These are phyloP conservation scores for Bipolaris zeicola DNA, from an alignment of 2,329 filamentous ascomycete species.

Conservation along the genomic window DNA sequence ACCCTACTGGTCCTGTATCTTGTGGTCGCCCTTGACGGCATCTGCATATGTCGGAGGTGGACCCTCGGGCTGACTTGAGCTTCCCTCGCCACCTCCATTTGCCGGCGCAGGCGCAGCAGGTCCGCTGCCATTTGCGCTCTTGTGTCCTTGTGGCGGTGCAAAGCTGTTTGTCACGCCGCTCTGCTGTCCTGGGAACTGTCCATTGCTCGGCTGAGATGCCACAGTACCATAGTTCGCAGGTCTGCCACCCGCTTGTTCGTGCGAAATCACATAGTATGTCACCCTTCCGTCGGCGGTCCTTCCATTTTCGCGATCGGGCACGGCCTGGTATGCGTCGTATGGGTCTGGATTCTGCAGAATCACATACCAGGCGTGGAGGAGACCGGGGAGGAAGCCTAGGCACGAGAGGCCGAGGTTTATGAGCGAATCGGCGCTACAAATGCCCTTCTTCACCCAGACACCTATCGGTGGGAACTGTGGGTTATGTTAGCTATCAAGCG, in stretches of 20 bases:
- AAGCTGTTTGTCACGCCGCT: constrained; percentile 44
- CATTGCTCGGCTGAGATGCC: constrained; percentile 41
- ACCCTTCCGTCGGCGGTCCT: constrained; percentile 30
- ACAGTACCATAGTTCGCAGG: constrained; percentile 51
- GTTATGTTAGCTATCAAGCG: constrained; percentile 7
- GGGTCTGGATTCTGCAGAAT: constrained; percentile 86
- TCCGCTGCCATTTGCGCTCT: constrained; percentile 19
- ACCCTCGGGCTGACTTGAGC: constrained; percentile 48
- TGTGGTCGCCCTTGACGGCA: constrained; percentile 87
- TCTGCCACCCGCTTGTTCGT: constrained; percentile 48
- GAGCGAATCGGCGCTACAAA: constrained; percentile 89
- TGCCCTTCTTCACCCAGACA: constrained; percentile 96
- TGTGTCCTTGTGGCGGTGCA: constrained; percentile 29
- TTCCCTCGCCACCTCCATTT: constrained; percentile 33
- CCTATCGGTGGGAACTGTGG: constrained; percentile 16
- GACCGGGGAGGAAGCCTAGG: constrained; percentile 70
- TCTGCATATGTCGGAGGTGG: constrained; percentile 86
- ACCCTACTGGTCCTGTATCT: constrained; percentile 67
- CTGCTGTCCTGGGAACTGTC: constrained; percentile 52
- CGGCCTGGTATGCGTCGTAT: constrained; percentile 64
- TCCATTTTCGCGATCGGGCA: constrained; percentile 60
- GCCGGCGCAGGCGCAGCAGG: constrained; percentile 16
- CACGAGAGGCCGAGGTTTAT: constrained; percentile 92
- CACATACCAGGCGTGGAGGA: constrained; percentile 97
- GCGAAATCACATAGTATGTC: constrained; percentile 36